phyloP scores from a whole-genome alignment of 441 rosid species.

The Biscutella laevigata region DNA sequence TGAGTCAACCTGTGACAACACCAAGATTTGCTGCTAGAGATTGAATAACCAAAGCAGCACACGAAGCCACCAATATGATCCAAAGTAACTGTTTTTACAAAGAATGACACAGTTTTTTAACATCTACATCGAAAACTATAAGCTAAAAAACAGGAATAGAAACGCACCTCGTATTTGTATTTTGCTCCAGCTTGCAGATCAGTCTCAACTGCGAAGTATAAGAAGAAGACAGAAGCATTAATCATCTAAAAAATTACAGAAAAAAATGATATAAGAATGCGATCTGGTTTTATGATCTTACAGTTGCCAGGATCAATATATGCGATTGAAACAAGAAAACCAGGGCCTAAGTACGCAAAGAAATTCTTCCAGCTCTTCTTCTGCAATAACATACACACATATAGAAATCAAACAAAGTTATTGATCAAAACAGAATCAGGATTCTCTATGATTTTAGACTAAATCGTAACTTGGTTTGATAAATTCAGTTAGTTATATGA shows the following conservation, averaged over 20 bases:
- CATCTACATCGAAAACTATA: background rate
- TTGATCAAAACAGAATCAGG: too few relatives aligned
- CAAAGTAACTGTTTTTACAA: conserved; percentile 55
- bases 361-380: conserved; percentile 85
- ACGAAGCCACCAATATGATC: conserved; percentile 90
- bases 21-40: conserved; percentile 94
- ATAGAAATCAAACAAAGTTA: background rate
- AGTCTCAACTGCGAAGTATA: conserved; percentile 66
- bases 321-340: conserved; percentile 94
- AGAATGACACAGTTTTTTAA: background rate
- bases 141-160: background rate
- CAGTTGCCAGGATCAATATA: conserved; percentile 98
- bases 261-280: too few relatives aligned
- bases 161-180: conserved; percentile 69
- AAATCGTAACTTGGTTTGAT: too few relatives aligned
- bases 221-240: background rate
- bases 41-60: conserved; percentile 86
- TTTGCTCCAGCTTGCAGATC: conserved; percentile 90
- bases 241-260: background rate
- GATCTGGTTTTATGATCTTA: conserved; percentile 25
- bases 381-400: conserved; percentile 22
- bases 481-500: too few relatives aligned
- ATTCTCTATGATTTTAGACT: too few relatives aligned
- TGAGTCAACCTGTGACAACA: conserved; percentile 61
- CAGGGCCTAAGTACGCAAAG: conserved; percentile 86